Evolutionary conservation across 208 protist genomes (phyloP), one percentile per base, ranked within the genome.

Genomic region (Leishmania arabica): DNA sequence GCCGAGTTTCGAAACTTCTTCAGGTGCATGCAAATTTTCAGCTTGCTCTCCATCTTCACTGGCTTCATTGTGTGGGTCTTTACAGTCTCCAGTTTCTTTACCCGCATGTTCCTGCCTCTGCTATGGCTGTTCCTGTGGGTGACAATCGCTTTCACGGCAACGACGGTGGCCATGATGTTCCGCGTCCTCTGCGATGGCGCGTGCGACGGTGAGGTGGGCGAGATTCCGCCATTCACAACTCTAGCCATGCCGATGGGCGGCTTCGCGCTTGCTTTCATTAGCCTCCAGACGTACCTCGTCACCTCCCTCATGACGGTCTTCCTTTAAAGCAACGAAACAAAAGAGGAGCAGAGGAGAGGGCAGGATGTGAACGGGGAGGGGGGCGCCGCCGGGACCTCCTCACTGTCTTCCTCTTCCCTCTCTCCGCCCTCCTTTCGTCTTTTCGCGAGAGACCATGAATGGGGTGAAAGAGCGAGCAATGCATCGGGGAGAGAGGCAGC

Each of bases 61-160:
- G 79, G 74, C 62, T 82, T 88, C 65, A 85, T 90, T 19, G 70
- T 78, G 3, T 80, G 89, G 19, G 73, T 87, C 17, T 79, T 92
- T n/a, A 77, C 83, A 45, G 72, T 86, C 21, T 82, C 82, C 17
- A 90, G 79, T 72, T 88, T 89, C 73, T 92, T 89, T 54, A 88
- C 82, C 7, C 85, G 87, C n/a, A 45, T 89, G 80, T 84, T 92
- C n/a, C 79, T 92, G 51, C 87, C 85, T 15, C 62, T 89, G 66
- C 78, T 90, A 45, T 92, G 89, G 89, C 77, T 87, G 56, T 88
- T 87, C 66, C 74, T 83, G 34, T 90, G 87, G 87, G n/a, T 88
- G 17, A 80, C 69, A 19, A 78, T 89, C 15, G 64, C 80, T 56
- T 86, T 85, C 79, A 80, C 77, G 27, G 81, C 85, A 3, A 72